Conservation (phyloP, 2,329 filamentous ascomycete genomes). For the Sporothrix euskadiensis region DNA sequence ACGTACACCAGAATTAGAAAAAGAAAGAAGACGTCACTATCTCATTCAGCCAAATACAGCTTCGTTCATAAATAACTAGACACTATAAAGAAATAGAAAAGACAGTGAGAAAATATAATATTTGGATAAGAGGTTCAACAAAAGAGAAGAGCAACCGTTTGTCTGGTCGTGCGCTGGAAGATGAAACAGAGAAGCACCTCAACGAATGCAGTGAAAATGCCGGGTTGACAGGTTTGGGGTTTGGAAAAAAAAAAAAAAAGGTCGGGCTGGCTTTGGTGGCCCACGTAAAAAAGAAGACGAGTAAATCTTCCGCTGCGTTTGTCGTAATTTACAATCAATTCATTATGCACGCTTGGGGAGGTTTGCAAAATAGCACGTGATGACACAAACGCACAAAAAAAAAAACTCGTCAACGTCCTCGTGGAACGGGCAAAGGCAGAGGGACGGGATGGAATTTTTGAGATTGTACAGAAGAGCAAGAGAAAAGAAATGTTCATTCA, state of each 20-base stretch:
- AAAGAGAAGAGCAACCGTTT: conserved; percentile 13
- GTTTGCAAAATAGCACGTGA: neutral
- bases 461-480: conserved; percentile 24
- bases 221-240: neutral
- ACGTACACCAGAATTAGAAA: neutral
- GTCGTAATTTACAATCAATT: conserved; percentile 12
- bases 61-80: conserved; percentile 20
- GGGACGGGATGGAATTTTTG: conserved; percentile 21
- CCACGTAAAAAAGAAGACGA: neutral
- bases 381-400: conserved; percentile 21
- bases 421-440: conserved; percentile 3
- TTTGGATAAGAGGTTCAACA: conserved; percentile 13
- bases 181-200: neutral
- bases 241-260: neutral
- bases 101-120: neutral
- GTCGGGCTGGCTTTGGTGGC: neutral
- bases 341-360: conserved; percentile 14
- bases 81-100: conserved; percentile 15
- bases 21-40: conserved; percentile 15
- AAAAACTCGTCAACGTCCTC: neutral
- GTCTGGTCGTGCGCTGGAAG: neutral
- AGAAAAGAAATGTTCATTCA: conserved; percentile 23
- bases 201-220: neutral
- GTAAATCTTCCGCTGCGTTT: neutral
- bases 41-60: conserved; percentile 25